A percentile compares a stretch with the other conserved stretches of the same genome.
Conservation (phyloP, 805 yeast species). For the Saturnispora ahearnii region DNA sequence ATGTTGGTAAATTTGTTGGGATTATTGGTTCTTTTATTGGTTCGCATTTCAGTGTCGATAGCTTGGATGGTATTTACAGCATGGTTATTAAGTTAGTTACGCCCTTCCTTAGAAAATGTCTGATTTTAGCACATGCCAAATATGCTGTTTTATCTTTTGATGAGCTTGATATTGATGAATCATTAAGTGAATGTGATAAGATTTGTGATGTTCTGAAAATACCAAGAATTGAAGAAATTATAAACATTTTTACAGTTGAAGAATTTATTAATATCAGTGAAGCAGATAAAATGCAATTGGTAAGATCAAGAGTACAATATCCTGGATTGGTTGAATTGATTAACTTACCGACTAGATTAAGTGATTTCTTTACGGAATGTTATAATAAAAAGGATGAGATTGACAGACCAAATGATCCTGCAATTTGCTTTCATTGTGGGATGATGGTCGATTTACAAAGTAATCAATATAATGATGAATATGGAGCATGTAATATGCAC, state of each 20-base stretch:
- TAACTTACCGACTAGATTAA: conserved; percentile 57
- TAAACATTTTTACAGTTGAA: conserved; percentile 10
- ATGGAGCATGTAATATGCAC: conserved; percentile 80
- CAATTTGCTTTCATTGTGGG: conserved; percentile 81
- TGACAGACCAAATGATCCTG: conserved; percentile 54
- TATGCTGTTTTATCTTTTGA: conserved; percentile 6
- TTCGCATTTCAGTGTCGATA: conserved; percentile 15
- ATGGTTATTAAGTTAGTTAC: conserved; percentile 48
- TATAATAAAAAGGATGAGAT: conserved; percentile 36
- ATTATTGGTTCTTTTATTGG: conserved; percentile 22
- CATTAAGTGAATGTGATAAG: conserved; percentile 42
- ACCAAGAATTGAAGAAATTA: conserved; percentile 29
- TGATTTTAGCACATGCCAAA: conserved; percentile 39
- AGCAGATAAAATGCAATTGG: conserved; percentile 10
- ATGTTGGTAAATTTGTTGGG: conserved; percentile 11
- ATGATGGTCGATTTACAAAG: conserved; percentile 58
- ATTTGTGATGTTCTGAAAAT: conserved; percentile 42
- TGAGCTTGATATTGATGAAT: conserved; percentile 8
- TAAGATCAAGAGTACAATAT: conserved; percentile 35
- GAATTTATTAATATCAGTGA: conserved; percentile 11
- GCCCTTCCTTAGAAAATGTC: conserved; percentile 57
- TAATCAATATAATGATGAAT: conserved; percentile 40
- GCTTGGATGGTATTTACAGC: conserved; percentile 38
- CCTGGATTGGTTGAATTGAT: conserved; percentile 60
- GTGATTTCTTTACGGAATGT: conserved; percentile 55